Evolutionary conservation across 176 grass and related monocot genomes (phyloP).

Genomic region (Olyra latifolia): DNA sequence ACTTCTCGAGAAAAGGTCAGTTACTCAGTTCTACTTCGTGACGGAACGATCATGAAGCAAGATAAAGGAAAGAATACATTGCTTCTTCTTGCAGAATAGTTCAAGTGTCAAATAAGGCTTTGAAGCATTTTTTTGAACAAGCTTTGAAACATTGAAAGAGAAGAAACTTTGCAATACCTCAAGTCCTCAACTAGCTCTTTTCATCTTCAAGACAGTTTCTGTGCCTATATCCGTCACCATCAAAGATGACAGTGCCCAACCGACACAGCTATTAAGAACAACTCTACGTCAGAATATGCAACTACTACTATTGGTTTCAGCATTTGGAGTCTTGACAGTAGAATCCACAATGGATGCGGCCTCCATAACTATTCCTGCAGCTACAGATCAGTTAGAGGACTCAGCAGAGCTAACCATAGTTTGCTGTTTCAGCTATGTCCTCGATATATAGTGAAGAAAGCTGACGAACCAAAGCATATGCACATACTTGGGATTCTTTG

Average conservation of each 20-base stretch:
- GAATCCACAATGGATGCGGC: conserved; percentile 23
- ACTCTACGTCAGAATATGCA: conserved; percentile 14
- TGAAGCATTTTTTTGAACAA: conserved; percentile 20
- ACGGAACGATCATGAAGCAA: conserved; percentile 34
- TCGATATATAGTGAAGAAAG: neutral
- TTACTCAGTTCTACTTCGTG: conserved; percentile 63
- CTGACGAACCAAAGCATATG: conserved; percentile 32
- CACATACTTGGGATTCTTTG: conserved; percentile 23
- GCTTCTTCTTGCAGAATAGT: conserved; percentile 44
- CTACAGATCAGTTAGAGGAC: conserved; percentile 13
- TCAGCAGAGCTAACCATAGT: neutral
- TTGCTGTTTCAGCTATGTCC: conserved; percentile 22
- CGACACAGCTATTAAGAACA: conserved; percentile 6
- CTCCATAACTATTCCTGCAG: conserved; percentile 26
- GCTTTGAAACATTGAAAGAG: conserved; percentile 36
- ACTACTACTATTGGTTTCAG: conserved; percentile 24
- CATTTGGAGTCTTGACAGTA: conserved; percentile 28
- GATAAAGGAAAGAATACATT: conserved; percentile 31
- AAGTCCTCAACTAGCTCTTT: conserved; percentile 21
- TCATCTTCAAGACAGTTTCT: conserved; percentile 17
- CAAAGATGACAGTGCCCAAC: conserved; percentile 34
- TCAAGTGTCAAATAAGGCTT: conserved; percentile 42
- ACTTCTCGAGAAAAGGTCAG: conserved; percentile 49
- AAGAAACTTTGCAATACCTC: conserved; percentile 32
- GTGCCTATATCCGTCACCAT: conserved; percentile 38